Percentiles rank a stretch among this genome's conserved stretches.
phyloP scores from a whole-genome alignment of 352 stramenopile species.

The Phytophthora litchii region DNA sequence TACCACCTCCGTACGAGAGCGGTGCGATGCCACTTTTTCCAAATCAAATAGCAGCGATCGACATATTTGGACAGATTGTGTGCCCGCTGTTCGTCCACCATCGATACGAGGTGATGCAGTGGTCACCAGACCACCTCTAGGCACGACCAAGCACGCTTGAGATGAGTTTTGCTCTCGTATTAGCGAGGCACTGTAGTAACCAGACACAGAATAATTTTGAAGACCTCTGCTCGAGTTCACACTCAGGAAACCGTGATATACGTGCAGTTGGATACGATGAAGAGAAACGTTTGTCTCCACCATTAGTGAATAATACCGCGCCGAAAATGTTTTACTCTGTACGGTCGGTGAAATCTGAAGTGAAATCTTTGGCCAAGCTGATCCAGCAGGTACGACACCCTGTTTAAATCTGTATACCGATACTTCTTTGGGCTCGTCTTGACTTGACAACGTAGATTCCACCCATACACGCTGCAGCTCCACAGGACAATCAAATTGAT shows the following conservation, averaged over 20 bases:
- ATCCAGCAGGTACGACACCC: constrained; percentile 19
- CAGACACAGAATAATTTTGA: constrained; percentile 24
- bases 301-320: constrained; percentile 32
- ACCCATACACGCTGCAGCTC: constrained; percentile 56
- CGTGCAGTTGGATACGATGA: constrained; percentile 36
- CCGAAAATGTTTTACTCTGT: constrained; percentile 1
- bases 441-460: background rate
- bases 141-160: constrained; percentile 18
- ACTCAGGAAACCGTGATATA: constrained; percentile 47
- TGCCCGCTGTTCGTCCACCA: constrained; percentile 11
- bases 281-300: constrained; percentile 52
- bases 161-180: constrained; percentile 6
- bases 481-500: constrained; percentile 48
- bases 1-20: constrained; percentile 38
- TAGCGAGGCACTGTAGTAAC: constrained; percentile 18
- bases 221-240: constrained; percentile 35
- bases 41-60: constrained; percentile 51
- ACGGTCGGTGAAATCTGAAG: constrained; percentile 33
- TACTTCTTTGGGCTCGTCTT: constrained; percentile 28
- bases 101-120: constrained; percentile 20
- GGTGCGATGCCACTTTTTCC: constrained; percentile 42
- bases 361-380: constrained; percentile 37
- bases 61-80: constrained; percentile 35
- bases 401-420: constrained; percentile 39
- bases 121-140: constrained; percentile 16